A percentile compares a stretch with the other conserved stretches of the same genome.
phyloP scores from a whole-genome alignment of 2,329 filamentous ascomycete genomes.

The Diatrype stigma region DNA sequence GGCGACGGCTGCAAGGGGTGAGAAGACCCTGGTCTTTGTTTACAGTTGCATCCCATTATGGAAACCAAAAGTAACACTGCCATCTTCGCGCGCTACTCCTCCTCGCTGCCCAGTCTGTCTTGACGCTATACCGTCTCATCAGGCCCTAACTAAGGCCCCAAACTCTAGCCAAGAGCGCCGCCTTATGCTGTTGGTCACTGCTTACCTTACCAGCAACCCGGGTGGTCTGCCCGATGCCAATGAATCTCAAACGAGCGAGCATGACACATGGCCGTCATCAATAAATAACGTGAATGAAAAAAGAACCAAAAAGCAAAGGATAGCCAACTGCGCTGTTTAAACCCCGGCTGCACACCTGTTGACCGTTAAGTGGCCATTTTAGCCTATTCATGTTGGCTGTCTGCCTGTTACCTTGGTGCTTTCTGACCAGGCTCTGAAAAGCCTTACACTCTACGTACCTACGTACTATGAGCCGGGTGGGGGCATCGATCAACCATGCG shows the following conservation, averaged over 20 bases:
- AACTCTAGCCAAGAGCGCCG: not conserved
- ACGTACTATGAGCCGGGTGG: too few species aligned
- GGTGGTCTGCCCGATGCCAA: not conserved
- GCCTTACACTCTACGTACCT: too few species aligned
- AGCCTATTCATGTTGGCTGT: not conserved
- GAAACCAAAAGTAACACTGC: not conserved
- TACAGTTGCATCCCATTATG: too few species aligned
- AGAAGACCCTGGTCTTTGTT: too few species aligned
- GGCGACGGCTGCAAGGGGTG: too few species aligned
- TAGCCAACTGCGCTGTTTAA: not conserved
- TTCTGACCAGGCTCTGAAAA: not conserved
- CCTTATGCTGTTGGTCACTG: too few species aligned
- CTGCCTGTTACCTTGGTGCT: not conserved
- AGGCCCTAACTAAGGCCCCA: not conserved
- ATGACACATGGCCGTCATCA: too few species aligned
- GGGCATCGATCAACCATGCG: constrained; percentile 4
- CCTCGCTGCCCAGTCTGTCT: not conserved
- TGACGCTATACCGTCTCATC: not conserved
- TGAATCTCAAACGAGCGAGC: not conserved
- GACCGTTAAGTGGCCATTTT: not conserved
- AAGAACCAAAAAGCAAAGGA: not conserved
- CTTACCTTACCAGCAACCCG: not conserved
- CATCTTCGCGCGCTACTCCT: too few species aligned
- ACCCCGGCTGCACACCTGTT: not conserved
- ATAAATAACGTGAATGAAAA: not conserved